Evolutionary conservation across 2,329 filamentous ascomycete species (phyloP).

Genomic region (Arachnomyces sp.): DNA sequence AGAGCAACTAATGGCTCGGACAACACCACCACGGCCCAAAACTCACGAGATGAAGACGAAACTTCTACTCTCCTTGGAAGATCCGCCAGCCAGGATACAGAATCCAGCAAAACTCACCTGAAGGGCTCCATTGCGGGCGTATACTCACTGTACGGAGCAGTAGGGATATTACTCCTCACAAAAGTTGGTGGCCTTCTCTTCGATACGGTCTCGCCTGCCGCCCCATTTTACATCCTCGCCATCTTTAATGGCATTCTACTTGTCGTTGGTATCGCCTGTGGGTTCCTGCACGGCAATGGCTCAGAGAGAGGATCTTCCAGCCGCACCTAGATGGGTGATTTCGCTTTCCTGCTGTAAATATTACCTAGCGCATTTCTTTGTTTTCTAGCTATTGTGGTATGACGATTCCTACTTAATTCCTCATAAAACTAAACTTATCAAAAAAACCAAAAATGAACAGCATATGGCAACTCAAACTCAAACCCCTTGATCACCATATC

Average conservation of each 20-base stretch:
- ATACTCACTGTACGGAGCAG: conserved; percentile 84
- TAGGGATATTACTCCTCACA: conserved; percentile 81
- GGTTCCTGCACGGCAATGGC: not conserved
- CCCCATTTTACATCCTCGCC: conserved; percentile 93
- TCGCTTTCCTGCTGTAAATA: not conserved
- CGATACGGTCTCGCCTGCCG: conserved; percentile 63
- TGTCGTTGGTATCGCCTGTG: conserved; percentile 20
- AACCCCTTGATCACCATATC: no score
- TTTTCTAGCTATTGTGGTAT: no score
- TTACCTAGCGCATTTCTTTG: not conserved
- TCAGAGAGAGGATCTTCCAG: no score
- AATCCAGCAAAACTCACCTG: conserved; percentile 46
- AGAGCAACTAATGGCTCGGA: not conserved
- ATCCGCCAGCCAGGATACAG: conserved; percentile 14
- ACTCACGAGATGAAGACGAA: conserved; percentile 12
- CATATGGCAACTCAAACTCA: no score
- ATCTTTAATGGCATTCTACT: conserved; percentile 72
- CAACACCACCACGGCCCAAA: not conserved
- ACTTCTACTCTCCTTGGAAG: conserved; percentile 23
- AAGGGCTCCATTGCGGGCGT: conserved; percentile 94
- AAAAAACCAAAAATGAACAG: no score
- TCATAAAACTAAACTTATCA: no score
- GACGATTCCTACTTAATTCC: no score
- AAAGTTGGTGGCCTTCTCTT: conserved; percentile 86
- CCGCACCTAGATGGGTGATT: no score